Conservation (phyloP, 2,329 filamentous ascomycete genomes). For the Phialophora tarda region DNA sequence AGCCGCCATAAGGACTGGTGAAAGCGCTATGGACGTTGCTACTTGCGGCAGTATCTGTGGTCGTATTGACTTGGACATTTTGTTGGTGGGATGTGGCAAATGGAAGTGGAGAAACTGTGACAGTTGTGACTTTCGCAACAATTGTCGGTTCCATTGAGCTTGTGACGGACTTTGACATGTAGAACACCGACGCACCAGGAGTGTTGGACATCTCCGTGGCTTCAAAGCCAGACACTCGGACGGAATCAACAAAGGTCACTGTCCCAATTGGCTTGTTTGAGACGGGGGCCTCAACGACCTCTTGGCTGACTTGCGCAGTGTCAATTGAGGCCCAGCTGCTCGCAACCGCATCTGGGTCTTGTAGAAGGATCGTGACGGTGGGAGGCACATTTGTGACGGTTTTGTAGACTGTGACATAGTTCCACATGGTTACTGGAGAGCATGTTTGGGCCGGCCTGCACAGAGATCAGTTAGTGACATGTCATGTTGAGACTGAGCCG, state of each 20-base stretch:
- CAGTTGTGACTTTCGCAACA: slow-evolving; percentile 25
- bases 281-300: slow-evolving; percentile 31
- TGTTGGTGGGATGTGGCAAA: slow-evolving; percentile 7
- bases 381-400: slow-evolving; percentile 28
- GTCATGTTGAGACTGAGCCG: background rate
- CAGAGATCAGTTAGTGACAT: slow-evolving; percentile 11
- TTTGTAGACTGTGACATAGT: slow-evolving; percentile 29
- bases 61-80: slow-evolving; percentile 1
- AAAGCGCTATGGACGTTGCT: slow-evolving; percentile 22
- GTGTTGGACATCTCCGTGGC: slow-evolving; percentile 36
- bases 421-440: slow-evolving; percentile 26
- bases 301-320: slow-evolving; percentile 30
- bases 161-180: slow-evolving; percentile 25
- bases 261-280: slow-evolving; percentile 22
- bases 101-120: slow-evolving; percentile 28
- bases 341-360: slow-evolving; percentile 33
- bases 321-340: slow-evolving; percentile 31
- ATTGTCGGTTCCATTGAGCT: slow-evolving; percentile 24
- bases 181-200: slow-evolving; percentile 29
- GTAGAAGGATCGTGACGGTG: slow-evolving; percentile 35
- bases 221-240: slow-evolving; percentile 33
- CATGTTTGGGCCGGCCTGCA: slow-evolving; percentile 28
- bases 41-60: background rate
- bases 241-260: slow-evolving; percentile 29
- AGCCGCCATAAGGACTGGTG: slow-evolving; percentile 26